These are phyloP conservation scores for Rosa lucieae DNA, from an alignment of 306 rosid species.

Conservation along the genomic window DNA sequence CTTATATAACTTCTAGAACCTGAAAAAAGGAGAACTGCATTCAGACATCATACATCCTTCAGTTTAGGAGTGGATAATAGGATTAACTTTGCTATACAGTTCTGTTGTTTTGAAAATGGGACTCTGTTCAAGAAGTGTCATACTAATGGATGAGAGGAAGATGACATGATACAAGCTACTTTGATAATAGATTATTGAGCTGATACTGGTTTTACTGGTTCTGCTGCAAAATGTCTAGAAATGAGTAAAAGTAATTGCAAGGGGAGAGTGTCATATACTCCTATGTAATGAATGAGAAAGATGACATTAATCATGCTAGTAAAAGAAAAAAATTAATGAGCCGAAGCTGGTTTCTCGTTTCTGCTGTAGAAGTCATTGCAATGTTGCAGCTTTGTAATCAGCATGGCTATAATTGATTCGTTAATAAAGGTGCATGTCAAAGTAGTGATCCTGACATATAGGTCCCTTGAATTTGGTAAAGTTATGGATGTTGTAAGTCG, in stretches of 20 bases:
- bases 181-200: not conserved
- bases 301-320: conserved; percentile 7
- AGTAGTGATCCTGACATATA: not conserved
- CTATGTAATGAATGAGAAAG: not conserved
- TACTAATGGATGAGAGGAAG: not conserved
- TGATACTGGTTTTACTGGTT: not conserved
- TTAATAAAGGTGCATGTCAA: not conserved
- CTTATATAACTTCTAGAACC: not conserved
- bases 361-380: not conserved
- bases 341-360: not conserved
- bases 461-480: not conserved
- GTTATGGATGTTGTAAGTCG: not conserved
- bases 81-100: not conserved
- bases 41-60: not conserved
- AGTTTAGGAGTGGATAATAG: not conserved
- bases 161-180: not conserved
- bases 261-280: not conserved
- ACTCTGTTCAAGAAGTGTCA: conserved; percentile 2
- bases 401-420: not conserved
- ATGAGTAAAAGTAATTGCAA: not conserved
- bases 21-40: not conserved
- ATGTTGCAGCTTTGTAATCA: not conserved
- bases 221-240: not conserved
- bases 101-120: not conserved
- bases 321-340: not conserved